phyloP scores from a whole-genome alignment of 805 yeast genomes.

The Candida wancherniae region DNA sequence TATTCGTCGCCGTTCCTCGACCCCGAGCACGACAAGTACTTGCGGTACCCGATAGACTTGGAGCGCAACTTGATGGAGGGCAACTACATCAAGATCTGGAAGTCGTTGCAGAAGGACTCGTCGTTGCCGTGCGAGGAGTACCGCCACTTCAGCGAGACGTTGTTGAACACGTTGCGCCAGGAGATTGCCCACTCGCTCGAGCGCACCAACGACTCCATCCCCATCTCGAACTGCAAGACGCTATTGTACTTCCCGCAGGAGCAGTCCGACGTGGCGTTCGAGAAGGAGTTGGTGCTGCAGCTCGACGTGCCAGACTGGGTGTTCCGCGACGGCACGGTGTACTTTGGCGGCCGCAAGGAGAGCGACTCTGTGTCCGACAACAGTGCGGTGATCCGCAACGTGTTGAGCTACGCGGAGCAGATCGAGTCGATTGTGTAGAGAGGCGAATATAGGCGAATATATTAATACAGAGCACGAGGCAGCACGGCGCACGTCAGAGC shows the following conservation, averaged over 20 bases:
- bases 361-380: constrained; percentile 31
- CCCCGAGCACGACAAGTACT: constrained; percentile 54
- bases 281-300: constrained; percentile 25
- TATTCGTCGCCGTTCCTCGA: constrained; percentile 53
- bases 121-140: constrained; percentile 70
- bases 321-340: constrained; percentile 47
- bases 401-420: constrained; percentile 84
- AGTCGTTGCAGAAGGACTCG: constrained; percentile 53
- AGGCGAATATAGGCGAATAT: neutral
- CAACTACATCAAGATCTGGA: constrained; percentile 88
- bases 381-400: constrained; percentile 55
- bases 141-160: constrained; percentile 67
- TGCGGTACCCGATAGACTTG: constrained; percentile 80
- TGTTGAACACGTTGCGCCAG: constrained; percentile 72
- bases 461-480: constrained; percentile 12
- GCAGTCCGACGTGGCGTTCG: constrained; percentile 30
- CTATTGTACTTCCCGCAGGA: constrained; percentile 62
- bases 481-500: constrained; percentile 32
- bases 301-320: constrained; percentile 52
- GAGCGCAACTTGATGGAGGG: constrained; percentile 97
- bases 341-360: constrained; percentile 50
- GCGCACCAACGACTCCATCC: constrained; percentile 68
- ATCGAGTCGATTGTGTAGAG: constrained; percentile 79
- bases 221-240: constrained; percentile 76
- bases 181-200: constrained; percentile 86